Evolutionary conservation across 495 filamentous ascomycete genomes (phyloP).

Genomic region (Cercophora scortea): DNA sequence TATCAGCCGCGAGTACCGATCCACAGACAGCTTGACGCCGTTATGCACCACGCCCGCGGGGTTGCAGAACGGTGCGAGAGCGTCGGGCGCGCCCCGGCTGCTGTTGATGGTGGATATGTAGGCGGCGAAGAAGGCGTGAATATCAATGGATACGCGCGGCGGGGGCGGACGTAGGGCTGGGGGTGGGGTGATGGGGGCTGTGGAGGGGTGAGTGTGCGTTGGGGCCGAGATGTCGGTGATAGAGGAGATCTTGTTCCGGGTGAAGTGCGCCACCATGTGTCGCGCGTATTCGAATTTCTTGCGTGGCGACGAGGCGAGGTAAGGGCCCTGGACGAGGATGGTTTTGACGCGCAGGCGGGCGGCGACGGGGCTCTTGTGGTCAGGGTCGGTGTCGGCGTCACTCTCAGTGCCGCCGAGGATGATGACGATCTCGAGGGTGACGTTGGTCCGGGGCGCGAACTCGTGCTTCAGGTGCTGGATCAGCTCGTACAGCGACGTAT

Average conservation of each 20-base stretch:
- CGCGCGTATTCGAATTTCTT: conserved; percentile 5
- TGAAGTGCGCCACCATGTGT: conserved; percentile 18
- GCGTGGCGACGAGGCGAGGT: neutral
- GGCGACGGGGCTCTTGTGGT: conserved; percentile 1
- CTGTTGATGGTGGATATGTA: conserved; percentile 25
- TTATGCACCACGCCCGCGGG: conserved; percentile 16
- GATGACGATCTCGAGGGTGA: conserved; percentile 11
- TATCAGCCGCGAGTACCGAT: conserved; percentile 21
- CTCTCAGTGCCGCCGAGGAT: conserved; percentile 9
- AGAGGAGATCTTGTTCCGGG: conserved; percentile 15
- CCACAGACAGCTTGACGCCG: conserved; percentile 10
- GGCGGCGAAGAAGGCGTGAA: conserved; percentile 12
- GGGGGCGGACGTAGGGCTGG: conserved; percentile 8
- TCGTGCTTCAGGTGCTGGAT: conserved; percentile 10
- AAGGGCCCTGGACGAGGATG: neutral
- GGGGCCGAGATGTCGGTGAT: conserved; percentile 11
- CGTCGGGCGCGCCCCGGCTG: conserved; percentile 16
- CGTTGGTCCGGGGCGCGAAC: conserved; percentile 9
- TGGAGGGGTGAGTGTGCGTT: conserved; percentile 9
- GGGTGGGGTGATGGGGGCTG: conserved; percentile 7
- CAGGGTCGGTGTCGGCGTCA: neutral
- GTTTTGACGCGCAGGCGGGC: conserved; percentile 10
- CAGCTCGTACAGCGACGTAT: conserved; percentile 14
- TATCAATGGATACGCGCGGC: conserved; percentile 7
- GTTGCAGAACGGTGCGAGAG: conserved; percentile 16